A percentile compares a stretch with the other conserved stretches of the same genome.
Evolutionary conservation across 2,329 filamentous ascomycete genomes (phyloP).

Genomic region (Colletotrichum kahawae): DNA sequence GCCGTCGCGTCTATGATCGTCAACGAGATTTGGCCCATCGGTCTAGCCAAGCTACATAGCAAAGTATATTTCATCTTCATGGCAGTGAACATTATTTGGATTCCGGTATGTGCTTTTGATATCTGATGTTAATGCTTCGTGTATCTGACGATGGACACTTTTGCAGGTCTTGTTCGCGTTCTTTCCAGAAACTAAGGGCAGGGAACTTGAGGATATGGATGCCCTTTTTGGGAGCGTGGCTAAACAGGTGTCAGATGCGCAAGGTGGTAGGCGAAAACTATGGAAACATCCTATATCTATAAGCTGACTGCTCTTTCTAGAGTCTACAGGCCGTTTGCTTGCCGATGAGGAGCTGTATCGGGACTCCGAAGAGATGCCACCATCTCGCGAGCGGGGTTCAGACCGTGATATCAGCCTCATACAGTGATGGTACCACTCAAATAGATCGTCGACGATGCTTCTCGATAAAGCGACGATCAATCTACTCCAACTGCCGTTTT

Average conservation of each 20-base stretch:
- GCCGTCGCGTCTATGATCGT: slow-evolving; percentile 61
- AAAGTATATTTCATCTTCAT: slow-evolving; percentile 65
- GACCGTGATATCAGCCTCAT: background rate
- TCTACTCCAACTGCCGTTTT: background rate
- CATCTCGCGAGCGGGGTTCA: background rate
- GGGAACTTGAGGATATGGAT: slow-evolving; percentile 50
- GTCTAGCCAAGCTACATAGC: slow-evolving; percentile 53
- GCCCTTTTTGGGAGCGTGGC: slow-evolving; percentile 37
- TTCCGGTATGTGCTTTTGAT: slow-evolving; percentile 38
- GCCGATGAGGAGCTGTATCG: background rate
- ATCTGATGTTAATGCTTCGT: too few relatives aligned
- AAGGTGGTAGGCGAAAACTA: background rate
- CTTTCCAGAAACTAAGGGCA: slow-evolving; percentile 51
- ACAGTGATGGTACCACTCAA: background rate
- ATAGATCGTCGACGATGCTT: background rate
- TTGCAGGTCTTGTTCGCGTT: slow-evolving; percentile 42
- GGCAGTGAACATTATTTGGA: slow-evolving; percentile 52
- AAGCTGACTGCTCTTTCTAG: background rate
- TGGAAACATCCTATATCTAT: too few relatives aligned
- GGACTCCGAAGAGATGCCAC: background rate
- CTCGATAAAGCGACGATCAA: background rate
- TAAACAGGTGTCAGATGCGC: background rate
- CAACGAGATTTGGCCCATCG: slow-evolving; percentile 61
- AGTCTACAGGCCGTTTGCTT: background rate
- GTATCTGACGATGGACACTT: background rate